Evolutionary conservation across 2,329 filamentous ascomycete species (phyloP), one percentile per base, ranked within the genome.

Genomic region (Xylaria sp.): DNA sequence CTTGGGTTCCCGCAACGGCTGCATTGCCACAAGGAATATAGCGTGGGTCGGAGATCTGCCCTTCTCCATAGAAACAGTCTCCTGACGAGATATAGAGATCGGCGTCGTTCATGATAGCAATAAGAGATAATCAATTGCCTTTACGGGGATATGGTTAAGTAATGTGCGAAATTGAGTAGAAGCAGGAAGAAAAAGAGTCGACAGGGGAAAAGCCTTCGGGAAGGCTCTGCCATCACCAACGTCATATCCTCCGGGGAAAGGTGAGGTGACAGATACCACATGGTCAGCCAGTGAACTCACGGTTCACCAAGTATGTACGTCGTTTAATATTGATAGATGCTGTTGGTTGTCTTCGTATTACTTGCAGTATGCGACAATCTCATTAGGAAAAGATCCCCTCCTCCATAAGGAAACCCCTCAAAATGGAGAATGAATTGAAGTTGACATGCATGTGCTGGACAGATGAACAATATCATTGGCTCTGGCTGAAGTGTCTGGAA

Each of bases 21-120:
- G 69, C 67, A 64, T 75, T 74, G 2, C 74, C 73, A 25, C 73
- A 76, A 10, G 74, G 74, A 29, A 76, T 72, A 65, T 70, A 75
- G 2, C 70, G 68, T 6, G 63, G 25, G 55, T 76, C 70, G 6
- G 74, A 70, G n/a, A 75, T 69, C 50, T 73, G 69, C 32, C 74
- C 73, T 37, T 70, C 69, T 18, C 69, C 73, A 32, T 71, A 75
- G 66, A 71, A 76, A 42, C 74, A 76, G 5, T 71, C 67, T 21
- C 74, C 73, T 2, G 69, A 72, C 1, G 74, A 76, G 32, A 75
- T 48, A 42, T 74, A 76, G 16, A 76, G 68, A 10, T 53, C 68
- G 6, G 58, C 64, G 18, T 73, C 64, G 42, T 40, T 70, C 68
- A 75, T 75, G 12, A 48, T 62, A 35, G 21, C 27, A 32, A 25